phyloP scores from a whole-genome alignment of 768 basidiomycete species.

The Cystofilobasidium ferigula region DNA sequence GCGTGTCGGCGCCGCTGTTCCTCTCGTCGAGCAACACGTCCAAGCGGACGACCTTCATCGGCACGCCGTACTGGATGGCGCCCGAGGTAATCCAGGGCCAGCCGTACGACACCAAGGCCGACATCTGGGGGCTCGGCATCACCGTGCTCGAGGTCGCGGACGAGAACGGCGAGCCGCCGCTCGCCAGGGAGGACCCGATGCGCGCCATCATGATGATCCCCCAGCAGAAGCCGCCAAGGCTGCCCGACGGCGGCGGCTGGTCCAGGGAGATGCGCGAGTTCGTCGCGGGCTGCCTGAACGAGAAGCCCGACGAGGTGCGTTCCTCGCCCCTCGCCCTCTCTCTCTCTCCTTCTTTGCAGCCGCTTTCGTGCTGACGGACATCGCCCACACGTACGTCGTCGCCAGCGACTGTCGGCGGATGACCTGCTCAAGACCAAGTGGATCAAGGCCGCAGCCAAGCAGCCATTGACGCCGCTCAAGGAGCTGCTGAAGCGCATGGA shows the following conservation, averaged over 20 bases:
- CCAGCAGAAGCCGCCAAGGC: conserved; percentile 64
- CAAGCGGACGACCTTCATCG: conserved; percentile 91
- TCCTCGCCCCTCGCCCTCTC: conserved; percentile 7
- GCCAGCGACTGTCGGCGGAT: conserved; percentile 74
- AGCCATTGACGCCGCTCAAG: conserved; percentile 55
- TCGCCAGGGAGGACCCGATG: conserved; percentile 63
- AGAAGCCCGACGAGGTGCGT: conserved; percentile 64
- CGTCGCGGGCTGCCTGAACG: conserved; percentile 66
- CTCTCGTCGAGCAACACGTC: conserved; percentile 58
- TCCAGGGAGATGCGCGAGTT: conserved; percentile 82
- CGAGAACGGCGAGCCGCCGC: conserved; percentile 79
- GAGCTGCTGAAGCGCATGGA: conserved; percentile 74
- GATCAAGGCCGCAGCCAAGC: conserved; percentile 67
- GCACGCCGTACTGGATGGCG: conserved; percentile 99
- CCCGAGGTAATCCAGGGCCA: conserved; percentile 85
- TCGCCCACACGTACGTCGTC: neutral
- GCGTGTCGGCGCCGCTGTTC: conserved; percentile 77
- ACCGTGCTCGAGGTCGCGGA: conserved; percentile 83
- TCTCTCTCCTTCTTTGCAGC: too few species aligned
- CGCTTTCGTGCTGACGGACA: neutral
- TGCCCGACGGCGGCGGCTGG: conserved; percentile 60
- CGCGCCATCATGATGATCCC: conserved; percentile 83
- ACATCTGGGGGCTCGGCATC: conserved; percentile 96
- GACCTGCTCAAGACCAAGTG: conserved; percentile 73
- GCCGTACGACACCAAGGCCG: conserved; percentile 93